Percentiles rank a stretch among this genome's conserved stretches.
phyloP scores from a whole-genome alignment of 768 basidiomycete species.

The Boletus barrowsii region DNA sequence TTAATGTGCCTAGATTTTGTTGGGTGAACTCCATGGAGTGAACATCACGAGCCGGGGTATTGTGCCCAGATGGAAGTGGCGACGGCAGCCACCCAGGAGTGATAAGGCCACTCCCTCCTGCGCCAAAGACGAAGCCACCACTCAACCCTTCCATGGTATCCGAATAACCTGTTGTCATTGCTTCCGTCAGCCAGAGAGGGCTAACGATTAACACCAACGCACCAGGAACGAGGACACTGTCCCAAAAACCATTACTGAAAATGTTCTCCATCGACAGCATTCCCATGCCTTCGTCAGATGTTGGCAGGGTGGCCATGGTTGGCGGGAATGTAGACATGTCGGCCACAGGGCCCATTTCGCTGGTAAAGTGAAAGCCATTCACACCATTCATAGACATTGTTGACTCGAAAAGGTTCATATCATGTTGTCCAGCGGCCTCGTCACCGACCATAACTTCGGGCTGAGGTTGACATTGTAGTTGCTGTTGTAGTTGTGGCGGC shows the following conservation, averaged over 20 bases:
- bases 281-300: constrained; percentile 39
- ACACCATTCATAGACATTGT: constrained; percentile 19
- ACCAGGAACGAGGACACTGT: constrained; percentile 85
- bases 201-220: constrained; percentile 24
- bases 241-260: constrained; percentile 80
- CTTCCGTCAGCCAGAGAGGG: constrained; percentile 3
- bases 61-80: constrained; percentile 56
- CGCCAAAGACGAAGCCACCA: constrained; percentile 83
- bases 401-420: constrained; percentile 29
- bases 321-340: constrained; percentile 86
- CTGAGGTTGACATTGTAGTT: constrained; percentile 12
- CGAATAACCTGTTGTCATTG: constrained; percentile 55
- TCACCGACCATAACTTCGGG: constrained; percentile 19
- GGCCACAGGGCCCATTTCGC: constrained; percentile 82
- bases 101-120: constrained; percentile 79
- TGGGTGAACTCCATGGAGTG: constrained; percentile 26
- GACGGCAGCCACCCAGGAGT: constrained; percentile 66
- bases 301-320: constrained; percentile 65
- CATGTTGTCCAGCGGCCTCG: constrained; percentile 21
- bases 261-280: constrained; percentile 81
- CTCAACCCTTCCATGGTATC: constrained; percentile 79
- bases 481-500: constrained; percentile 11
- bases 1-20: constrained; percentile 24
- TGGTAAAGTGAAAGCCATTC: constrained; percentile 65
- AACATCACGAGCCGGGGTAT: constrained; percentile 35